phyloP scores from a whole-genome alignment of 1,139 yeast genomes.

The Blastobotrys ciferrii region DNA sequence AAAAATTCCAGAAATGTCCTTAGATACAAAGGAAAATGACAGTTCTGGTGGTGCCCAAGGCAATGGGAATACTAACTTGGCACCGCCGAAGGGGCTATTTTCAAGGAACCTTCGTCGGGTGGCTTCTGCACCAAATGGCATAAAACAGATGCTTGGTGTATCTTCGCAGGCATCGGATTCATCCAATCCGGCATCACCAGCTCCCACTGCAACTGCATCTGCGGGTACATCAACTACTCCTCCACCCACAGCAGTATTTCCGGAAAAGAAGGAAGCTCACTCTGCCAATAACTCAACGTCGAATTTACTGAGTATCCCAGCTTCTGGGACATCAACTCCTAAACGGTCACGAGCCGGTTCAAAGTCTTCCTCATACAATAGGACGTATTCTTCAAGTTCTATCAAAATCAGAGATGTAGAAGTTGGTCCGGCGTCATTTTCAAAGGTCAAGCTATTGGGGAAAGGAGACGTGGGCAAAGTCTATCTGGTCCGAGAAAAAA shows the following conservation, averaged over 20 bases:
- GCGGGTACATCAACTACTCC: slow-evolving; percentile 12
- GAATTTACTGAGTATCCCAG: slow-evolving; percentile 15
- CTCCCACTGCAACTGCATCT: not conserved
- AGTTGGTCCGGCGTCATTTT: slow-evolving; percentile 85
- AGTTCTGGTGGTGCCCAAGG: slow-evolving; percentile 7
- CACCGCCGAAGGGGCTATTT: slow-evolving; percentile 39
- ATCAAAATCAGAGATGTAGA: slow-evolving; percentile 72
- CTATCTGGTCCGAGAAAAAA: slow-evolving; percentile 80
- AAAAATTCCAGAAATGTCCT: not conserved
- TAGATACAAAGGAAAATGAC: slow-evolving; percentile 11
- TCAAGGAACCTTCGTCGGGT: slow-evolving; percentile 65
- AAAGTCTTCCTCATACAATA: slow-evolving; percentile 28
- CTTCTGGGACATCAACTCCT: slow-evolving; percentile 13
- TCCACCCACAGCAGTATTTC: slow-evolving; percentile 9
- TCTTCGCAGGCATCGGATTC: not conserved
- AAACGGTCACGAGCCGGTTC: slow-evolving; percentile 37
- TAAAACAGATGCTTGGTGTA: slow-evolving; percentile 32
- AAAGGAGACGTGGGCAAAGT: slow-evolving; percentile 99
- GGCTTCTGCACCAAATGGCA: slow-evolving; percentile 75
- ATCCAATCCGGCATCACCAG: not conserved
- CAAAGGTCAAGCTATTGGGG: slow-evolving; percentile 82
- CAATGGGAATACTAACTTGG: slow-evolving; percentile 11
- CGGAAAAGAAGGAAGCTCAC: not conserved
- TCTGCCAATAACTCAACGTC: slow-evolving; percentile 2
- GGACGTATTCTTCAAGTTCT: slow-evolving; percentile 66